Base-by-base conservation (phyloP, 1,139 yeast species). In the Protomyces inundatus region DNA sequence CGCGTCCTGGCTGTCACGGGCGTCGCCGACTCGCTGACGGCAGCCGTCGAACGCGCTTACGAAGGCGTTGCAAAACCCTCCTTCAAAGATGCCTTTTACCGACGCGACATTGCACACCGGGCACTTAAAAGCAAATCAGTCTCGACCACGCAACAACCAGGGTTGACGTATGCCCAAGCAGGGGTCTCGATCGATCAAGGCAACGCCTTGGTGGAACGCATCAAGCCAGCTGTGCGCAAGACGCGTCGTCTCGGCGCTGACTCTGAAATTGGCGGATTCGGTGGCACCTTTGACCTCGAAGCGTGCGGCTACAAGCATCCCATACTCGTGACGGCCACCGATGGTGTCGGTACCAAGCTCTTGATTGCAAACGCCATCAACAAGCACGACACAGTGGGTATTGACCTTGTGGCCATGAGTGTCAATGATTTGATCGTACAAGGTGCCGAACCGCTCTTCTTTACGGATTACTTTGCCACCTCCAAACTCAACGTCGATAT, bases 171-270 rank as follows among this genome's bases (percentile, higher is more conserved):
- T 71, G 96, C 90, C 66, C 88, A 84, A 69, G 90, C 98, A 23
- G 99, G 99, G 77, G 99, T 95, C 53, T 90, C 97, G 56, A 97
- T 95, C 59, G 99, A 93, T 73, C 87, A 88, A 69, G 98, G 98
- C 70, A 93, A 93, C 77, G 76, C 81, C 71, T 83, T 95, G 67
- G 98, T 95, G 54, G 91, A 91, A 74, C 85, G 86, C 71, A 95
- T 95, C 76, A 95, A 95, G 77, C 84, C 86, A 61, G 84, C 87
- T 76, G 98, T 95, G 61, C 89, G 88, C 76, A 87, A 96, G n/a
- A 95, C 99, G 30, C 86, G 88, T 54, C 87, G 99, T 77, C 81
- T 95, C 40, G 99, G 99, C 71, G 95, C 98, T 54, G 97, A 93
- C 73, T 90, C 98, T 30, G 97, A 90, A 70, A 93, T 95, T 71